Conservation (phyloP, 768 basidiomycete species). For the Rhizopogon roseolus region DNA sequence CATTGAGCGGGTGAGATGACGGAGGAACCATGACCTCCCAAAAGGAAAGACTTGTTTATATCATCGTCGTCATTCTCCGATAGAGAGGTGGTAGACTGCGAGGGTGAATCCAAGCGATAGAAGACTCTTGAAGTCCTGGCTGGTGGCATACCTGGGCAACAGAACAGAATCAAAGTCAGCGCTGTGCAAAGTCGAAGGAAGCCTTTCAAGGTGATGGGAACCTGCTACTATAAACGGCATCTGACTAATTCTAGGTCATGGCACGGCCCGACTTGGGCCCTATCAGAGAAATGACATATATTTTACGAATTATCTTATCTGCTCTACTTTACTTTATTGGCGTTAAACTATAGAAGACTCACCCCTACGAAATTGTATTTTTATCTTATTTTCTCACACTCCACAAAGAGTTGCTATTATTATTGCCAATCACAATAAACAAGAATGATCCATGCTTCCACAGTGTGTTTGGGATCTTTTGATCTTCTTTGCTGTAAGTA, state of each 20-base stretch:
- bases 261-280: too few relatives aligned
- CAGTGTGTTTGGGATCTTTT: too few relatives aligned
- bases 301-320: too few relatives aligned
- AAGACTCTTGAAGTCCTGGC: conserved; percentile 29
- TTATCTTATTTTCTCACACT: neutral
- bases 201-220: conserved; percentile 5
- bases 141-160: conserved; percentile 8
- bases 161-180: neutral
- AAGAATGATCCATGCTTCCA: too few relatives aligned
- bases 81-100: conserved; percentile 75
- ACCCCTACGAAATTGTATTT: too few relatives aligned
- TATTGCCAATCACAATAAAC: too few relatives aligned
- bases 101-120: conserved; percentile 39
- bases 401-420: too few relatives aligned
- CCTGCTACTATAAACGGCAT: neutral
- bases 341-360: too few relatives aligned
- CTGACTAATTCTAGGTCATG: too few relatives aligned
- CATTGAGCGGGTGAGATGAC: conserved; percentile 66
- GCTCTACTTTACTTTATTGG: too few relatives aligned
- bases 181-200: neutral
- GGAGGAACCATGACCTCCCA: conserved; percentile 30
- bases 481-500: too few relatives aligned
- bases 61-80: conserved; percentile 73
- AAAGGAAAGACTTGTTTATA: conserved; percentile 43
- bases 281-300: too few relatives aligned